A percentile compares a stretch with the other conserved stretches of the same genome.
Conservation (phyloP, 805 yeast species). For the Jamesozyma spencerorum region DNA sequence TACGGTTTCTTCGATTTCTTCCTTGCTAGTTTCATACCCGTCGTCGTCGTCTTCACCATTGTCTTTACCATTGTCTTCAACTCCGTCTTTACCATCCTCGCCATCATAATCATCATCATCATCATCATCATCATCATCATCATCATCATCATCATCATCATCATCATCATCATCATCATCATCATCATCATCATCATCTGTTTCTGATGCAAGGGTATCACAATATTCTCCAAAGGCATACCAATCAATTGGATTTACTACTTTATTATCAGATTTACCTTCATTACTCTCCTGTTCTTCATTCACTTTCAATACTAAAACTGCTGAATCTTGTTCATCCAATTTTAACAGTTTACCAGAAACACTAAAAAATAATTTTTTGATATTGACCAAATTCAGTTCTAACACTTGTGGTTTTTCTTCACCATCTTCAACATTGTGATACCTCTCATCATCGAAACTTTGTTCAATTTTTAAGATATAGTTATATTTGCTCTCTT, state of each 20-base stretch:
- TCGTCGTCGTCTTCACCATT: constrained; percentile 20
- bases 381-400: constrained; percentile 35
- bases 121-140: constrained; percentile 5
- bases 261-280: constrained; percentile 16
- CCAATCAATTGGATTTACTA: constrained; percentile 34
- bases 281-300: constrained; percentile 9
- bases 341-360: constrained; percentile 57
- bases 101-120: constrained; percentile 14
- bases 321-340: constrained; percentile 56
- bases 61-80: constrained; percentile 16
- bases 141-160: constrained; percentile 17
- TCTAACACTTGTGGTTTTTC: constrained; percentile 28
- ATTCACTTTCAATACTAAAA: constrained; percentile 47
- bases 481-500: constrained; percentile 31
- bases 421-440: constrained; percentile 44
- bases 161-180: constrained; percentile 18
- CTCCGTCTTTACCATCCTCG: constrained; percentile 23
- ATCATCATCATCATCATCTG: constrained; percentile 24
- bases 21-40: constrained; percentile 4
- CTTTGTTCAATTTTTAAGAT: constrained; percentile 43
- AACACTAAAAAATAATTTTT: constrained; percentile 55
- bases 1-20: constrained; percentile 3
- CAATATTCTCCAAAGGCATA: constrained; percentile 41
- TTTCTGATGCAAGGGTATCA: constrained; percentile 17
- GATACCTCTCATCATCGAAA: constrained; percentile 65